phyloP scores from a whole-genome alignment of 345 rosid species.

The Populus euphratica region DNA sequence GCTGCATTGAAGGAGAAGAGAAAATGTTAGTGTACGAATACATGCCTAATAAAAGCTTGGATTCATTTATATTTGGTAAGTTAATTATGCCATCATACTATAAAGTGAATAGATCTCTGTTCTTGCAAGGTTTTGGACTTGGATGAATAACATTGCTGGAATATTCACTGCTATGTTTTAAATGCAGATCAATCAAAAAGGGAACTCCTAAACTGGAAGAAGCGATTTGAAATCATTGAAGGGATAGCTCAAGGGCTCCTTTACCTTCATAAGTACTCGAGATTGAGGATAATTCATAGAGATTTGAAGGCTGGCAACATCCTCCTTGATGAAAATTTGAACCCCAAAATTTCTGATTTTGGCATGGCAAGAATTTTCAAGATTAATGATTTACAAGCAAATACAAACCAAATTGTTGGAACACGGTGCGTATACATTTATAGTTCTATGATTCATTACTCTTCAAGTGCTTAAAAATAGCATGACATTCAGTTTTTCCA shows the following conservation, averaged over 20 bases:
- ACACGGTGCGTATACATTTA: not conserved
- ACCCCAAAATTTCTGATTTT: constrained; percentile 3
- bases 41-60: not conserved
- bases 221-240: not conserved
- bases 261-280: constrained; percentile 11
- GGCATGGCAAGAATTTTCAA: constrained; percentile 15
- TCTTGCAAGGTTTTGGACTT: too few species aligned
- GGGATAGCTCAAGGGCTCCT: constrained; percentile 11
- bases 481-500: too few species aligned
- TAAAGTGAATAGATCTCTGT: too few species aligned
- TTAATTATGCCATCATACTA: too few species aligned
- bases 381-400: not conserved
- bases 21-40: too few species aligned
- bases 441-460: too few species aligned
- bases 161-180: too few species aligned
- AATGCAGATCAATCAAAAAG: constrained; percentile 2
- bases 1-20: too few species aligned
- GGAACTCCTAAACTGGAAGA: constrained; percentile 2
- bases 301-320: too few species aligned
- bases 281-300: too few species aligned
- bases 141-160: too few species aligned
- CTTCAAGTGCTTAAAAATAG: too few species aligned
- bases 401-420: not conserved
- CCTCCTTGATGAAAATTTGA: not conserved
- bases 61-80: constrained; percentile 16